Percentiles rank a stretch among this genome's conserved stretches.
Evolutionary conservation across 768 basidiomycete genomes (phyloP).

Genomic region (Pleurotus giganteus): DNA sequence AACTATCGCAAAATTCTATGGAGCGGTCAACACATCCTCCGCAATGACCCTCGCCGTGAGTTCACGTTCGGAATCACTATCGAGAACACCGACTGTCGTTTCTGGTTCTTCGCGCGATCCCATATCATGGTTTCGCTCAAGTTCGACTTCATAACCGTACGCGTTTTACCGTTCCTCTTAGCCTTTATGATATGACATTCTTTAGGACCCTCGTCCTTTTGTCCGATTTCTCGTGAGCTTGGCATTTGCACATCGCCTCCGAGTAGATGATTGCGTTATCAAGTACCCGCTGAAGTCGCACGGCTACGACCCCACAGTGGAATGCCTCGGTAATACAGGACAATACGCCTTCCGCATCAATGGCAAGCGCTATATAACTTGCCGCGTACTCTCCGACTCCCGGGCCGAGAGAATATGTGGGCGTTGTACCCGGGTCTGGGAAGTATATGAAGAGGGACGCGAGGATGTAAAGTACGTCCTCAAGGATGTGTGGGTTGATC

Average conservation of each 20-base stretch:
- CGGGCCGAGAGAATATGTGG: conserved; percentile 4
- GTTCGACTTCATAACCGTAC: conserved; percentile 4
- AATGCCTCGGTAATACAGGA: conserved; percentile 1
- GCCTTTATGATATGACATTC: neutral
- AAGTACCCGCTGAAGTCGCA: neutral
- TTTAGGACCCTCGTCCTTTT: neutral
- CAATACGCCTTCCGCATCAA: conserved; percentile 5
- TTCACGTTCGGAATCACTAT: conserved; percentile 10
- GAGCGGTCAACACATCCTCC: conserved; percentile 6
- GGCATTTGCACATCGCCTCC: neutral
- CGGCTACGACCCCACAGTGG: conserved; percentile 11
- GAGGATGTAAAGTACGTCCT: neutral
- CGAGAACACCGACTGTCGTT: conserved; percentile 3
- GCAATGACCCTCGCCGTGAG: conserved; percentile 10
- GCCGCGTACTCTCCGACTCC: conserved; percentile 7
- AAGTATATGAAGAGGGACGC: neutral
- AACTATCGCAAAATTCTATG: conserved; percentile 4
- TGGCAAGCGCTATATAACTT: conserved; percentile 1
- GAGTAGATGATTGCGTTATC: neutral
- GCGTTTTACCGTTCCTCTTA: neutral
- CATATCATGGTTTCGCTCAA: conserved; percentile 4
- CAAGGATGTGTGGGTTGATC: conserved; percentile 12
- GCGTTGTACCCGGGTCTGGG: conserved; percentile 10
- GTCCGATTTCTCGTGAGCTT: neutral
- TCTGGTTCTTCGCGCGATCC: conserved; percentile 10